A percentile compares a stretch with the other conserved stretches of the same genome.
Evolutionary conservation across 2,329 filamentous ascomycete genomes (phyloP).

Genomic region (Fusarium odoratissimum): DNA sequence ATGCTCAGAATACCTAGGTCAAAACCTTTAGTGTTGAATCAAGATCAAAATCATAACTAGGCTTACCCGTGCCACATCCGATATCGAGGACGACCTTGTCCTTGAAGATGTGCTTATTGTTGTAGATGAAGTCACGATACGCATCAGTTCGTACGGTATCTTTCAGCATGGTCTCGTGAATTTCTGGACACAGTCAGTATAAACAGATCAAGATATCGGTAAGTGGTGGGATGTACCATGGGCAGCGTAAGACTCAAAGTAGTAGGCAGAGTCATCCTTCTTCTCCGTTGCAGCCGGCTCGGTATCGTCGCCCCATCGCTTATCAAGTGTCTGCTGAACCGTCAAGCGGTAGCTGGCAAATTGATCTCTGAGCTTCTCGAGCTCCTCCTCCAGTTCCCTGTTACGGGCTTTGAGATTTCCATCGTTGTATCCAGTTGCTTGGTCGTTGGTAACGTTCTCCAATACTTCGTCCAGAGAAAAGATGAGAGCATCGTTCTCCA

Average conservation of each 20-base stretch:
- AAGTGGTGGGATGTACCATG: slow-evolving; percentile 60
- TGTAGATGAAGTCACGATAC: slow-evolving; percentile 95
- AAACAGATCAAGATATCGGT: background rate
- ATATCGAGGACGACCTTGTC: slow-evolving; percentile 92
- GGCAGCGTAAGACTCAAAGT: slow-evolving; percentile 72
- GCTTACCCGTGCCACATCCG: slow-evolving; percentile 78
- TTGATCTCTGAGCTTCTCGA: slow-evolving; percentile 68
- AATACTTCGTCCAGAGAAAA: slow-evolving; percentile 85
- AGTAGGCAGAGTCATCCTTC: slow-evolving; percentile 55
- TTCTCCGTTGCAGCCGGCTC: slow-evolving; percentile 50
- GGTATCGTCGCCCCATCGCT: slow-evolving; percentile 70
- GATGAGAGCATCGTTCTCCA: slow-evolving; percentile 90
- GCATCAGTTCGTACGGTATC: slow-evolving; percentile 88
- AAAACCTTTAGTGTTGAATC: background rate
- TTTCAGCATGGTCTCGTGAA: slow-evolving; percentile 96
- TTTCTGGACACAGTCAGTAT: slow-evolving; percentile 64
- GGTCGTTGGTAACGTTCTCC: slow-evolving; percentile 51
- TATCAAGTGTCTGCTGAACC: slow-evolving; percentile 74
- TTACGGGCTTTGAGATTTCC: slow-evolving; percentile 60
- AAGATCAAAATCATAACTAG: slow-evolving; percentile 3
- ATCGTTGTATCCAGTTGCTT: slow-evolving; percentile 54
- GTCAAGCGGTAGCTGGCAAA: slow-evolving; percentile 74
- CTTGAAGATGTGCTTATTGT: slow-evolving; percentile 86
- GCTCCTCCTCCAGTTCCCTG: slow-evolving; percentile 68
- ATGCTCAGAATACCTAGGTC: slow-evolving; percentile 82